Evolutionary conservation across 202 grass and related monocot species (phyloP).

Genomic region (Saccharum hybrid): DNA sequence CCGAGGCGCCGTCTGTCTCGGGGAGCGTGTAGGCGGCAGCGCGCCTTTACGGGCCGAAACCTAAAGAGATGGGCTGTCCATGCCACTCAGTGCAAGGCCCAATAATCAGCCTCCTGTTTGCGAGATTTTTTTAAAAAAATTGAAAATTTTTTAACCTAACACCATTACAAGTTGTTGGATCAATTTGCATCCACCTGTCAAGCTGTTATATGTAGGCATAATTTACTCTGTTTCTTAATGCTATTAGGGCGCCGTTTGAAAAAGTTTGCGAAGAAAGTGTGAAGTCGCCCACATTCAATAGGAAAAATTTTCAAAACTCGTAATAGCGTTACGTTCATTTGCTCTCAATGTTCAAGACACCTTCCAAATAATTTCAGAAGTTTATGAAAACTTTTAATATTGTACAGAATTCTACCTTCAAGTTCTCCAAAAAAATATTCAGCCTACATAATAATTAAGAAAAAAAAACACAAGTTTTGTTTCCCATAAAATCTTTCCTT

Average conservation of each 20-base stretch:
- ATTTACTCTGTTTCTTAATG: no score
- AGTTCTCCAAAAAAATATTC: not conserved
- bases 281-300: not conserved
- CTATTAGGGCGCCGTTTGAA: not conserved
- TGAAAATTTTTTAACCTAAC: not conserved
- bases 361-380: not conserved
- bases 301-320: no score
- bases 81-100: not conserved
- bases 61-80: not conserved
- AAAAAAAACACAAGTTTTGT: not conserved
- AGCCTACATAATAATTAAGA: not conserved
- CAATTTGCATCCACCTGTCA: no score
- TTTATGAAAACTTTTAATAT: not conserved
- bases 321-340: not conserved
- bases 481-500: not conserved
- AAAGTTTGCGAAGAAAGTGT: not conserved
- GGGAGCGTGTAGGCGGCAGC: not conserved
- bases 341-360: not conserved
- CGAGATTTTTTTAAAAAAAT: not conserved
- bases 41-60: not conserved
- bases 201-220: no score
- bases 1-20: conserved; percentile 41
- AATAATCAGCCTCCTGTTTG: not conserved
- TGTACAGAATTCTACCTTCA: not conserved
- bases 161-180: no score